These are phyloP conservation scores for Panus rudis DNA, from an alignment of 768 basidiomycete species.

Conservation along the genomic window DNA sequence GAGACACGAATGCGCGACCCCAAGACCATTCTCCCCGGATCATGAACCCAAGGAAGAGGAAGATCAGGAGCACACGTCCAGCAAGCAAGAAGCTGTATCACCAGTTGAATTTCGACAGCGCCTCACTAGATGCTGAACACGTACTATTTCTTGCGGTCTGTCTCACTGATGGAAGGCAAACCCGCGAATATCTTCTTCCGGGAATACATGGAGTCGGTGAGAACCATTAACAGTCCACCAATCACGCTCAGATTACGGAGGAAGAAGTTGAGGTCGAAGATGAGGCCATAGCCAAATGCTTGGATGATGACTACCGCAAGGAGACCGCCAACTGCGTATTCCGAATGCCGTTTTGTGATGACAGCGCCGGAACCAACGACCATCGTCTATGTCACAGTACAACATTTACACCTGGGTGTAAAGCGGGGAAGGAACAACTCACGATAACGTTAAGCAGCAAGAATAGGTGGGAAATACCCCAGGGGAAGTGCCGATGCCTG, in stretches of 20 bases:
- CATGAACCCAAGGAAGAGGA: conserved; percentile 98
- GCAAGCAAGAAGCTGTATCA: conserved; percentile 84
- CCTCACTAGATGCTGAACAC: conserved; percentile 2
- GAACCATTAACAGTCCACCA: conserved; percentile 98
- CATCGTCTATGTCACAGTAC: conserved; percentile 64
- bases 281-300: conserved; percentile 97
- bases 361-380: conserved; percentile 74
- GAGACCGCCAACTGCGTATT: conserved; percentile 86
- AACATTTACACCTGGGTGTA: conserved; percentile 3
- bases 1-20: conserved; percentile 77
- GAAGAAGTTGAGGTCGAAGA: conserved; percentile 99
- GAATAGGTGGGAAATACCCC: conserved; percentile 94
- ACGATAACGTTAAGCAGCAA: conserved; percentile 87
- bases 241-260: conserved; percentile 97
- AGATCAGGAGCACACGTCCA: conserved; percentile 94
- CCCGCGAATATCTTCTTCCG: conserved; percentile 88
- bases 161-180: conserved; percentile 84
- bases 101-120: neutral
- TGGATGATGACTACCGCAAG: conserved; percentile 89
- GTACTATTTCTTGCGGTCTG: conserved; percentile 97
- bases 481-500: conserved; percentile 92
- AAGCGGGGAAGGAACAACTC: conserved; percentile 24
- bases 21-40: conserved; percentile 90
- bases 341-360: conserved; percentile 81
- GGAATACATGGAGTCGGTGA: conserved; percentile 89